Evolutionary conservation across 345 rosid genomes (phyloP).

Genomic region (Clarkia xantiana): DNA sequence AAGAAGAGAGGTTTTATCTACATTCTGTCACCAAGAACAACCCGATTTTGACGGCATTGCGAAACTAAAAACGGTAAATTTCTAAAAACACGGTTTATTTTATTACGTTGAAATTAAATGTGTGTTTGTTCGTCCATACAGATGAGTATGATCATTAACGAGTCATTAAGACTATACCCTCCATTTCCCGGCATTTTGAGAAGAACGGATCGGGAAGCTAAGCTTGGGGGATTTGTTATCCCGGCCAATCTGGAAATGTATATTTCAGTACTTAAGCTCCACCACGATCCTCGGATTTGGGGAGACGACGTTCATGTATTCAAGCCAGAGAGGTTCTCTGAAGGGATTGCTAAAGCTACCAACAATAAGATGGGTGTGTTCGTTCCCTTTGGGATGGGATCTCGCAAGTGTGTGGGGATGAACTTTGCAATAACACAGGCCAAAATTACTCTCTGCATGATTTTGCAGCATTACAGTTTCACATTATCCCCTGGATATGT

Average conservation of each 20-base stretch:
- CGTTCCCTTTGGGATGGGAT: conserved; percentile 25
- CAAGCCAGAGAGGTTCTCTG: conserved; percentile 17
- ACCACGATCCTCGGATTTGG: conserved; percentile 15
- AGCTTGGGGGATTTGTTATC: conserved; percentile 11
- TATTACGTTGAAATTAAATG: too few species aligned
- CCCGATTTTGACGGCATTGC: conserved; percentile 17
- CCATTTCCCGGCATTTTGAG: neutral
- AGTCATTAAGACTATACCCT: conserved; percentile 19
- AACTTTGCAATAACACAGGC: conserved; percentile 18
- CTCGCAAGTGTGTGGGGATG: conserved; percentile 15
- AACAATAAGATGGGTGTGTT: conserved; percentile 8
- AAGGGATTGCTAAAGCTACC: conserved; percentile 22
- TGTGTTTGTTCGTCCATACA: neutral
- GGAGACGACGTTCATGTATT: conserved; percentile 22
- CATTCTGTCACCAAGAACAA: conserved; percentile 16
- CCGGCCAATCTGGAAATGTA: conserved; percentile 6
- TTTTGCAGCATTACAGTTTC: conserved; percentile 19
- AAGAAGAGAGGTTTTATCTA: conserved; percentile 17
- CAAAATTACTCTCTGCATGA: conserved; percentile 23
- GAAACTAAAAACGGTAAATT: conserved; percentile 22
- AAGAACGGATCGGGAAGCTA: conserved; percentile 3
- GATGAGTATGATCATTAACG: conserved; percentile 25
- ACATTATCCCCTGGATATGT: conserved; percentile 19
- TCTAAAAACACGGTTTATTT: too few species aligned
- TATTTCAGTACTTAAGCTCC: conserved; percentile 14